A percentile compares a stretch with the other conserved stretches of the same genome.
Evolutionary conservation across 345 rosid species (phyloP).

Genomic region (Luvunga scandens): DNA sequence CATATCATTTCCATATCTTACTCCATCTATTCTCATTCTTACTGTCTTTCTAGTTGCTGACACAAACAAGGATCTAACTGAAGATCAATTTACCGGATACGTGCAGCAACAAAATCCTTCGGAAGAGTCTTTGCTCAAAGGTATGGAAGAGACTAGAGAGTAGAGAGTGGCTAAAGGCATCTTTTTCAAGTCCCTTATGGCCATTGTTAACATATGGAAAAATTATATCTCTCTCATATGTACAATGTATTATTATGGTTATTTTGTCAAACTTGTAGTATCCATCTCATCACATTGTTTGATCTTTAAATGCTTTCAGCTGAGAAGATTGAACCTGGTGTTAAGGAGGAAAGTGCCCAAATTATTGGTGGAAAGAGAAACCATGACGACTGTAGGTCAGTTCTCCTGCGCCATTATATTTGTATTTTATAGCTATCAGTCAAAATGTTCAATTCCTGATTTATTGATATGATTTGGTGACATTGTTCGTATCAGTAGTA

Average conservation of each 20-base stretch:
- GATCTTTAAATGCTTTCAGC: conserved; percentile 37
- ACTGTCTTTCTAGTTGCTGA: conserved; percentile 31
- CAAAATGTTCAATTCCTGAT: conserved; percentile 7
- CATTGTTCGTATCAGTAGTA: conserved; percentile 29
- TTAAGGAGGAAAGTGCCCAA: conserved; percentile 36
- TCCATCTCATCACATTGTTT: conserved; percentile 9
- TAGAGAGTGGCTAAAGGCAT: conserved; percentile 8
- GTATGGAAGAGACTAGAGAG: conserved; percentile 29
- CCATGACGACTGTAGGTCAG: conserved; percentile 54
- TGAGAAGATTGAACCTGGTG: conserved; percentile 31
- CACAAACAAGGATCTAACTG: conserved; percentile 27
- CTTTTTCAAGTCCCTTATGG: conserved; percentile 14
- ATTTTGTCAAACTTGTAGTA: conserved; percentile 10
- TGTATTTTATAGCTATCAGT: not conserved
- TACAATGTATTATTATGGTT: not conserved
- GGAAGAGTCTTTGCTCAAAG: conserved; percentile 24
- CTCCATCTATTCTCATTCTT: conserved; percentile 3
- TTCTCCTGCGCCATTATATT: conserved; percentile 4
- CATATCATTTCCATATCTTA: not conserved
- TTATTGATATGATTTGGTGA: conserved; percentile 25
- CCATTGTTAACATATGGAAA: conserved; percentile 1
- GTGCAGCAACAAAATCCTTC: conserved; percentile 26
- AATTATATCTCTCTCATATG: not conserved
- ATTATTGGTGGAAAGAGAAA: conserved; percentile 61
- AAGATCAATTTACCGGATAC: conserved; percentile 23